These are phyloP conservation scores for Serendipita sp. DNA, from an alignment of 768 basidiomycete genomes.

Conservation along the genomic window DNA sequence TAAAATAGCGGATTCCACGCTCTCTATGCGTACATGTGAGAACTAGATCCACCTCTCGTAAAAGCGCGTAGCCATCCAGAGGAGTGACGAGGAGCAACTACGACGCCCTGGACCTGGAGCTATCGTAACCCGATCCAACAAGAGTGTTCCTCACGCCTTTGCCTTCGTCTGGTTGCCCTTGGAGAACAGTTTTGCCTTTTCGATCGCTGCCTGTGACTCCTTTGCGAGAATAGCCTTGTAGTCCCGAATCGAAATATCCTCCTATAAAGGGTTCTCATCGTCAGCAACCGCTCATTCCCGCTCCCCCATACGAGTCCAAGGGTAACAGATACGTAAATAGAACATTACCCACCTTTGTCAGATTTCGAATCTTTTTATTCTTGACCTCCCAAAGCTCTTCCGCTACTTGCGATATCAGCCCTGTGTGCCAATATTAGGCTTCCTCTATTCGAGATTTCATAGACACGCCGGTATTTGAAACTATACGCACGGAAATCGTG, in stretches of 20 bases:
- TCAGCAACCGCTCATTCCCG: not conserved
- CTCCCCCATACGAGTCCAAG: no score
- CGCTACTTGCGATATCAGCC: constrained; percentile 92
- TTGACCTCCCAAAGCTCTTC: constrained; percentile 99
- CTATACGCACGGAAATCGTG: constrained; percentile 96
- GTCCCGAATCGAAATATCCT: constrained; percentile 79
- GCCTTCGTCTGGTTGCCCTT: constrained; percentile 55
- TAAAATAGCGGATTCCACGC: no score
- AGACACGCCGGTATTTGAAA: no score
- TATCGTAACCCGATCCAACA: no score
- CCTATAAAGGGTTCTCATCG: constrained; percentile 10
- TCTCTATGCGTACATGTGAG: no score
- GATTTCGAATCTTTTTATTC: constrained; percentile 79
- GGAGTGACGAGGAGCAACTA: no score
- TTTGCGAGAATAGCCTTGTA: constrained; percentile 81
- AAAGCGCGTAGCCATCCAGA: no score
- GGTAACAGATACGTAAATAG: not conserved
- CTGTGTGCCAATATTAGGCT: constrained; percentile 24
- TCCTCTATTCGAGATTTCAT: no score
- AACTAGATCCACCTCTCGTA: no score
- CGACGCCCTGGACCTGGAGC: no score
- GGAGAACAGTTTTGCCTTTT: constrained; percentile 86
- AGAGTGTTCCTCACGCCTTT: constrained; percentile 24
- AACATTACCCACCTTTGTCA: constrained; percentile 41
- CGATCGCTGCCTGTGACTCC: constrained; percentile 71